These are phyloP conservation scores for Wickerhamiella kurtzmanii DNA, from an alignment of 805 yeast species.

Conservation along the genomic window DNA sequence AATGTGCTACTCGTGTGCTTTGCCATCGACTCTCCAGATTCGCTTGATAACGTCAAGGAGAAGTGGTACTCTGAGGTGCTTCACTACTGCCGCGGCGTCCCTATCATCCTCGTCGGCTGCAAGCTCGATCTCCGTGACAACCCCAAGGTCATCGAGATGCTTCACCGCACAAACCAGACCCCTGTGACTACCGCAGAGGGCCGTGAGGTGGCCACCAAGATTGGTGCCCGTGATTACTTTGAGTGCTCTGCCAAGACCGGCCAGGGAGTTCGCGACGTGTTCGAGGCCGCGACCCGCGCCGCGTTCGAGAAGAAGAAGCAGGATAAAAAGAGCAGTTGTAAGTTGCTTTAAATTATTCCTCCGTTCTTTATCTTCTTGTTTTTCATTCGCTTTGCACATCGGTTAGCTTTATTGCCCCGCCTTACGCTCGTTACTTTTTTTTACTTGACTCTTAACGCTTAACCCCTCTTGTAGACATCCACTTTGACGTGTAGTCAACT, in stretches of 20 bases:
- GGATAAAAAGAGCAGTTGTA: conserved; percentile 7
- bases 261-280: conserved; percentile 85
- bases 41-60: conserved; percentile 85
- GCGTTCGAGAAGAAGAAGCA: conserved; percentile 36
- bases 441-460: no score
- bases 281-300: conserved; percentile 86
- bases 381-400: neutral
- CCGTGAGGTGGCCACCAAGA: conserved; percentile 73
- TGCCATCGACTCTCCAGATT: conserved; percentile 81
- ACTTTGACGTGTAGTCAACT: no score
- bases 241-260: conserved; percentile 85
- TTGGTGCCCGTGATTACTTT: conserved; percentile 73
- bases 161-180: conserved; percentile 59
- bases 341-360: neutral
- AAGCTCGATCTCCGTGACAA: conserved; percentile 81
- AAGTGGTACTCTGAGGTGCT: conserved; percentile 90
- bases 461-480: no score
- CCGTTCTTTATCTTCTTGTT: neutral
- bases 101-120: conserved; percentile 85
- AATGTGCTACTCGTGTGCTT: conserved; percentile 86
- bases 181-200: conserved; percentile 79
- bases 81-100: conserved; percentile 90
- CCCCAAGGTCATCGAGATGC: conserved; percentile 57
- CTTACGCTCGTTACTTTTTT: neutral
- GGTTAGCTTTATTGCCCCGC: neutral